Conservation (phyloP, 176 grass and related monocot genomes). For the Panicum miliaceum region DNA sequence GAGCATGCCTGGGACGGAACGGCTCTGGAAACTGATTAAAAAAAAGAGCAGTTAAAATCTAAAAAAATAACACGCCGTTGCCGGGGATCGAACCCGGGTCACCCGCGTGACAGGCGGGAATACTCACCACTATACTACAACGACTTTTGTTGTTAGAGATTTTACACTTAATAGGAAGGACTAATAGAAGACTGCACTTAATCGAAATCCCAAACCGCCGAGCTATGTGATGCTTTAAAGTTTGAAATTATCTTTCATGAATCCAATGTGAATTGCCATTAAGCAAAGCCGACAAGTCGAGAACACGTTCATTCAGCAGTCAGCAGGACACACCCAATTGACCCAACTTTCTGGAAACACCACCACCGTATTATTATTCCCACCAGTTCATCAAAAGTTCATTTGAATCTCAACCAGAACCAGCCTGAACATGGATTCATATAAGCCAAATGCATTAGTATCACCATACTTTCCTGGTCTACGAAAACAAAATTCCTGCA, state of each 20-base stretch:
- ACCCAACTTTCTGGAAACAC: not conserved
- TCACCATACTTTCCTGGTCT: conserved; percentile 29
- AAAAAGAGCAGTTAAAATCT: not conserved
- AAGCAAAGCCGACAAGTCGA: too few relatives aligned
- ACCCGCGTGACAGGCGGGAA: conserved; percentile 88
- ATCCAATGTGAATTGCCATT: not conserved
- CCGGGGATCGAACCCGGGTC: conserved; percentile 96
- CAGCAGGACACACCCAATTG: not conserved
- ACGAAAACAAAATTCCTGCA: conserved; percentile 7
- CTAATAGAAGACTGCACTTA: too few relatives aligned
- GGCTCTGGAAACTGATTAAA: not conserved
- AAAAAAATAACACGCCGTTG: conserved; percentile 66
- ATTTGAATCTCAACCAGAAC: conserved; percentile 14
- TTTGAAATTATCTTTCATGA: not conserved
- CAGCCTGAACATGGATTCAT: conserved; percentile 27
- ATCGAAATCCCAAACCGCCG: too few relatives aligned
- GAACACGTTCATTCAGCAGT: not conserved
- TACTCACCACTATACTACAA: conserved; percentile 54
- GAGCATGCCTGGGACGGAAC: not conserved
- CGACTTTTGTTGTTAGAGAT: not conserved
- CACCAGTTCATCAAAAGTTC: conserved; percentile 20
- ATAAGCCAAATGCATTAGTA: conserved; percentile 28
- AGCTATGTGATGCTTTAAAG: not conserved
- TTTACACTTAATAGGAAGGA: too few relatives aligned
- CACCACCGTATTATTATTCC: conserved; percentile 40